Conservation (phyloP, 305 asterid species). For the Striga hermonthica region DNA sequence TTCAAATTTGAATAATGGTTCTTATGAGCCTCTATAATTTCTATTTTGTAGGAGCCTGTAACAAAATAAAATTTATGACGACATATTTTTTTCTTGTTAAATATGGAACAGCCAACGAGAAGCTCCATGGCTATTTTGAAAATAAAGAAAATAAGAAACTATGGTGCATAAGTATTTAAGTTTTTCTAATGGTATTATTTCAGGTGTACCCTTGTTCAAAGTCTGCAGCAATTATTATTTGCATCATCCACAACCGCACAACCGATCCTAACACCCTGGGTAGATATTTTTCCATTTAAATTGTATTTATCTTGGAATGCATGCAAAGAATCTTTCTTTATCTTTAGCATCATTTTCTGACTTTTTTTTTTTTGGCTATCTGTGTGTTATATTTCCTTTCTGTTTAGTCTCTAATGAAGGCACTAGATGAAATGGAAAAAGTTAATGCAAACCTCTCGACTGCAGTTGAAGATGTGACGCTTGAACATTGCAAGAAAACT, state of each 20-base stretch:
- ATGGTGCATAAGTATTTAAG: too few relatives aligned
- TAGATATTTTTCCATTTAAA: constrained; percentile 43
- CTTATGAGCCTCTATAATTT: too few relatives aligned
- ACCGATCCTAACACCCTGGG: constrained; percentile 95
- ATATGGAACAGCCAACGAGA: too few relatives aligned
- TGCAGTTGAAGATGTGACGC: constrained; percentile 88
- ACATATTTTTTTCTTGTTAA: too few relatives aligned
- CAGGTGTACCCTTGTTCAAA: constrained; percentile 92
- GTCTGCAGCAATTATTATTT: constrained; percentile 87
- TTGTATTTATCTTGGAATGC: too few relatives aligned
- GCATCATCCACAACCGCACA: constrained; percentile 98
- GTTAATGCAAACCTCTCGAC: constrained; percentile 80
- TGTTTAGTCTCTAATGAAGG: constrained; percentile 78
- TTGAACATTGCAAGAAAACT: constrained; percentile 90
- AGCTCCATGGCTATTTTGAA: too few relatives aligned
- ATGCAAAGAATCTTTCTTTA: neutral
- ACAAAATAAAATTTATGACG: neutral
- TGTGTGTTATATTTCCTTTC: neutral
- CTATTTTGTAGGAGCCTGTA: too few relatives aligned
- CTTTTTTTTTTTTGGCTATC: neutral
- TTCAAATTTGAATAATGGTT: too few relatives aligned
- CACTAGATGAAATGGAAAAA: constrained; percentile 94
- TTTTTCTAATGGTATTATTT: constrained; percentile 31
- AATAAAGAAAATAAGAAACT: too few relatives aligned
- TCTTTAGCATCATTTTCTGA: neutral